Conservation (phyloP, 768 basidiomycete genomes). For the Coprinopsis marcescibilis region DNA sequence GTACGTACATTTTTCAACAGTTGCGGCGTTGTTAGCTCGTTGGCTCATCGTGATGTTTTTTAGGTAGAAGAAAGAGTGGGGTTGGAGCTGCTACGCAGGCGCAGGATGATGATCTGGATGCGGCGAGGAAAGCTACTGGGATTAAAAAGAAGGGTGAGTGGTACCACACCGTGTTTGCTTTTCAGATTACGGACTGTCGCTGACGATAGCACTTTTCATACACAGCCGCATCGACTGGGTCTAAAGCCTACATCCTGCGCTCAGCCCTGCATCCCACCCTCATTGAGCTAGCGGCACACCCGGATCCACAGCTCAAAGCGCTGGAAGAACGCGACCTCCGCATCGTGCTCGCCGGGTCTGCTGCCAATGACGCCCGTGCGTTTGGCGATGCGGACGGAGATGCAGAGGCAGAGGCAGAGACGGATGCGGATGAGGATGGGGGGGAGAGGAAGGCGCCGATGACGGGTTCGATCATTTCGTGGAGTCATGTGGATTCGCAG, state of each 20-base stretch:
- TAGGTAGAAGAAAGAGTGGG: too few species aligned
- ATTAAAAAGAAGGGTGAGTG: constrained; percentile 64
- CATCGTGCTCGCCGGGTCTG: too few species aligned
- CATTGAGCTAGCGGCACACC: constrained; percentile 53
- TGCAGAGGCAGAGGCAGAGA: too few species aligned
- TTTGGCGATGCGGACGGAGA: too few species aligned
- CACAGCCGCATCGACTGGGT: constrained; percentile 54
- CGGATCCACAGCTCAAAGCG: constrained; percentile 49
- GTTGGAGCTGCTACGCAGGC: constrained; percentile 12
- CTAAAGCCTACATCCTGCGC: constrained; percentile 81
- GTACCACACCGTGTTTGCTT: too few species aligned
- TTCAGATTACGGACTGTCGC: too few species aligned
- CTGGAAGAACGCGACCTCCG: constrained; percentile 42
- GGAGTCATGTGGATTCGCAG: constrained; percentile 64
- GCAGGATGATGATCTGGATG: constrained; percentile 40
- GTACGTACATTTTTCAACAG: too few species aligned
- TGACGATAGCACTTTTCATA: too few species aligned
- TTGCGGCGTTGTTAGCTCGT: too few species aligned
- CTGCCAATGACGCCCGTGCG: too few species aligned
- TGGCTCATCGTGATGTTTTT: too few species aligned
- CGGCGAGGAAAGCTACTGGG: constrained; percentile 44
- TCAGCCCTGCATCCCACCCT: constrained; percentile 60
- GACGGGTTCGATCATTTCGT: constrained; percentile 69
- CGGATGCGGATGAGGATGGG: constrained; percentile 32
- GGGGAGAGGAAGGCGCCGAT: constrained; percentile 37